Evolutionary conservation across 257 asterid species (phyloP).

Genomic region (Leptodermis oblonga): DNA sequence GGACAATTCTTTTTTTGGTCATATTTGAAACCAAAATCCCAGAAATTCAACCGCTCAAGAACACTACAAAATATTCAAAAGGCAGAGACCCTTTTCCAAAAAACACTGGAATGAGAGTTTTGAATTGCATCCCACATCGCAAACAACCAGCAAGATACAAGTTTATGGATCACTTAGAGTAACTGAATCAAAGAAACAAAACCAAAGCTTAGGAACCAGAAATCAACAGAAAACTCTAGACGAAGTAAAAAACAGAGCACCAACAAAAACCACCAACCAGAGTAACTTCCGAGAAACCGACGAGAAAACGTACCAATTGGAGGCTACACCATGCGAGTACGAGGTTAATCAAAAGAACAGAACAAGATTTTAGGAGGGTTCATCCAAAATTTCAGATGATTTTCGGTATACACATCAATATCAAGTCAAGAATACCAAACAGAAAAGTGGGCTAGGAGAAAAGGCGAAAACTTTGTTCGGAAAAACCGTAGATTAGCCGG

Average conservation of each 20-base stretch:
- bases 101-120: background rate
- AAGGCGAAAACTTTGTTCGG: background rate
- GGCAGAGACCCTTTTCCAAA: background rate
- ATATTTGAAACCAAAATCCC: slow-evolving; percentile 16
- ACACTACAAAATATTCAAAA: background rate
- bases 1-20: no score
- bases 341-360: background rate
- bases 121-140: slow-evolving; percentile 1
- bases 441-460: background rate
- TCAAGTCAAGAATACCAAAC: background rate
- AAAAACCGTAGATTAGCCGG: background rate
- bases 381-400: background rate
- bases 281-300: background rate
- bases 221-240: background rate
- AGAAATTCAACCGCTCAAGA: background rate
- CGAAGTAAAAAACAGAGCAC: background rate
- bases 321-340: background rate
- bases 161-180: background rate
- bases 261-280: background rate
- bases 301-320: background rate
- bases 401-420: background rate
- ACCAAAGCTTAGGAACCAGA: slow-evolving; percentile 6
- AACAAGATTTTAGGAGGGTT: background rate
- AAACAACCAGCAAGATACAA: no score
- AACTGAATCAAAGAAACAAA: background rate